Evolutionary conservation across 73 alveolate species (phyloP).

Genomic region (Uronychia setigera): DNA sequence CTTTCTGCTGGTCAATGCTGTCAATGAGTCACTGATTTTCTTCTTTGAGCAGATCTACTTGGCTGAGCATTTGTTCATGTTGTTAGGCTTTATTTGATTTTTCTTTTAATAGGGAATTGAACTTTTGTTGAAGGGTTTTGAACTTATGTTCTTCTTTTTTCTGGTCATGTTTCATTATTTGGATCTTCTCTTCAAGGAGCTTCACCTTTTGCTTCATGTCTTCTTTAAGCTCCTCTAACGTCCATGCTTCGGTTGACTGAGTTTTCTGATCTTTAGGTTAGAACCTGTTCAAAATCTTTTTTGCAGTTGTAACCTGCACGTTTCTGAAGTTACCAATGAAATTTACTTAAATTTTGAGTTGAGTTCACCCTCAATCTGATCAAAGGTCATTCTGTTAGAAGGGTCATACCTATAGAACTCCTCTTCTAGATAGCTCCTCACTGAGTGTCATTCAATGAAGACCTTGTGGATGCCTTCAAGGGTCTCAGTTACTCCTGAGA

Average conservation of each 20-base stretch:
- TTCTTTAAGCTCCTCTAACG: background rate
- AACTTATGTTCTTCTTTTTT: background rate
- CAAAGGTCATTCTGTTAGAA: background rate
- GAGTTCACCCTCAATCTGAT: background rate
- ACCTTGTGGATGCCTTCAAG: background rate
- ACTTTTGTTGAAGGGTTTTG: background rate
- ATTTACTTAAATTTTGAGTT: background rate
- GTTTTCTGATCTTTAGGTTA: background rate
- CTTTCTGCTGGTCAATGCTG: no score
- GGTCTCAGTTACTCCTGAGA: background rate
- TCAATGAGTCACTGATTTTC: no score
- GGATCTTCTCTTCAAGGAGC: background rate
- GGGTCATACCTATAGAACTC: background rate
- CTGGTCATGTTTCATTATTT: background rate
- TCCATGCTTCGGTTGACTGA: background rate
- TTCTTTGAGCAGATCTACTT: background rate
- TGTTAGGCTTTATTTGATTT: background rate
- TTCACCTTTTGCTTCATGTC: background rate
- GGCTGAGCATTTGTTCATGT: background rate
- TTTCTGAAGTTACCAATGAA: background rate
- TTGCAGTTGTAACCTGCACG: background rate
- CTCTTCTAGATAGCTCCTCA: background rate
- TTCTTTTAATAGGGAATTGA: background rate
- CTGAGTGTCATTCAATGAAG: background rate
- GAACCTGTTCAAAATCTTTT: background rate